Conservation (phyloP, 352 stramenopile species). For the Pythium apleroticum region DNA sequence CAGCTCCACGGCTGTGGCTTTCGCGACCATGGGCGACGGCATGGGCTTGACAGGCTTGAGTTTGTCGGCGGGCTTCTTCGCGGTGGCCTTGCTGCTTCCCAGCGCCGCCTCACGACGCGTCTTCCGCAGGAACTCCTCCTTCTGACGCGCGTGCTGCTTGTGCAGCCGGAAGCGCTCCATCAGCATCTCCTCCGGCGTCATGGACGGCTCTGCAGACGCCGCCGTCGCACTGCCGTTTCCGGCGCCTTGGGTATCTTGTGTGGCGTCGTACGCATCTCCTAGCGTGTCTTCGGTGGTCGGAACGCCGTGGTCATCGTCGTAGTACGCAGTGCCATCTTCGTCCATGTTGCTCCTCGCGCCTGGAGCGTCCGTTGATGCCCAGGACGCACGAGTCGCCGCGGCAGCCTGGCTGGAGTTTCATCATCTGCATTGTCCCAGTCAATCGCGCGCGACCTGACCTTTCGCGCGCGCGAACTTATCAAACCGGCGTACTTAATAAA, state of each 20-base stretch:
- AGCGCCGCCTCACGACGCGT: conserved; percentile 41
- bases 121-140: conserved; percentile 61
- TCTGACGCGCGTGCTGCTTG: conserved; percentile 73
- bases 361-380: neutral
- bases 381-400: conserved; percentile 2
- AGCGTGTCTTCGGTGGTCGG: conserved; percentile 6
- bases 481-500: neutral
- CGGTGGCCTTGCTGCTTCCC: conserved; percentile 13
- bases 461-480: neutral
- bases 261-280: neutral
- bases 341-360: conserved; percentile 1
- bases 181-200: conserved; percentile 51
- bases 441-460: neutral
- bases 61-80: neutral
- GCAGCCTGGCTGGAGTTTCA: conserved; percentile 1
- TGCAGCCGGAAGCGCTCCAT: conserved; percentile 75
- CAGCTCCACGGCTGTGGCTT: conserved; percentile 36
- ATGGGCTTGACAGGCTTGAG: conserved; percentile 16
- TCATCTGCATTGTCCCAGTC: conserved; percentile 3
- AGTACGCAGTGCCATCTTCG: neutral
- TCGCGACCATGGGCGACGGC: neutral
- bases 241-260: neutral
- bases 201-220: neutral
- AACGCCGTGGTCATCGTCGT: conserved; percentile 4
- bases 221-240: neutral